A percentile compares a stretch with the other conserved stretches of the same genome.
Evolutionary conservation across 768 basidiomycete genomes (phyloP).

Genomic region (Grammothele lineata): DNA sequence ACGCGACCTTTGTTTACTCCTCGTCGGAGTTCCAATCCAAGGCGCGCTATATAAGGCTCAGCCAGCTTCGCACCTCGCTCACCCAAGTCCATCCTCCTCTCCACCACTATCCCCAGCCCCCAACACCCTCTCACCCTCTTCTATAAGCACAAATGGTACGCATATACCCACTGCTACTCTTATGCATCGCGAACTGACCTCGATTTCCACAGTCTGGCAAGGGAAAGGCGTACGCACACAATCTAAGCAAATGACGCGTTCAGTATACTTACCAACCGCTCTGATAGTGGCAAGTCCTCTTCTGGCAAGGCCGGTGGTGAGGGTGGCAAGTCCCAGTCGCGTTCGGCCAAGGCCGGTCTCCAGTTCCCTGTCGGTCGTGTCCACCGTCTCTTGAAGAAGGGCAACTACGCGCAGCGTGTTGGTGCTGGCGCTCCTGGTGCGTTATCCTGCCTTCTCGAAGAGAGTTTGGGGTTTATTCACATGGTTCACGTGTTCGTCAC

Average conservation of each 20-base stretch:
- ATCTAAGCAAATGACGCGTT: background rate
- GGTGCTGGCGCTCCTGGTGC: conserved; percentile 65
- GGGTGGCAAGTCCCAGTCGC: conserved; percentile 53
- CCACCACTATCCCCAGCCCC: conserved; percentile 22
- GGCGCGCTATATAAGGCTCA: conserved; percentile 25
- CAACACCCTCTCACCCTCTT: conserved; percentile 13
- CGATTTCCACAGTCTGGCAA: conserved; percentile 46
- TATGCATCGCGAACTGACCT: conserved; percentile 9
- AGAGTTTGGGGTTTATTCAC: too few species aligned
- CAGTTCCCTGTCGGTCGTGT: conserved; percentile 84
- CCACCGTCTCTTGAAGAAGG: conserved; percentile 70
- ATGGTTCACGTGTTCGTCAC: too few species aligned
- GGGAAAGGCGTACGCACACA: conserved; percentile 43
- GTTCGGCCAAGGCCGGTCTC: conserved; percentile 60
- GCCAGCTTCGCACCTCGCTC: conserved; percentile 20
- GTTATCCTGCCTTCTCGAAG: conserved; percentile 18
- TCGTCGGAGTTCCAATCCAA: conserved; percentile 23
- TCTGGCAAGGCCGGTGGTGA: conserved; percentile 47
- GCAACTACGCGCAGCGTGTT: conserved; percentile 69
- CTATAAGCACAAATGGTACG: conserved; percentile 32
- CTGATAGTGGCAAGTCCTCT: conserved; percentile 40
- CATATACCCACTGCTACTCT: background rate
- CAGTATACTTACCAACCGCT: conserved; percentile 3
- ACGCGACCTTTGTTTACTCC: conserved; percentile 21
- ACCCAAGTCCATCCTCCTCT: conserved; percentile 19